A percentile compares a stretch with the other conserved stretches of the same genome.
These are phyloP conservation scores for Mucor sp. DNA, from an alignment of 371 early-diverging fungal genomes.

Conservation along the genomic window DNA sequence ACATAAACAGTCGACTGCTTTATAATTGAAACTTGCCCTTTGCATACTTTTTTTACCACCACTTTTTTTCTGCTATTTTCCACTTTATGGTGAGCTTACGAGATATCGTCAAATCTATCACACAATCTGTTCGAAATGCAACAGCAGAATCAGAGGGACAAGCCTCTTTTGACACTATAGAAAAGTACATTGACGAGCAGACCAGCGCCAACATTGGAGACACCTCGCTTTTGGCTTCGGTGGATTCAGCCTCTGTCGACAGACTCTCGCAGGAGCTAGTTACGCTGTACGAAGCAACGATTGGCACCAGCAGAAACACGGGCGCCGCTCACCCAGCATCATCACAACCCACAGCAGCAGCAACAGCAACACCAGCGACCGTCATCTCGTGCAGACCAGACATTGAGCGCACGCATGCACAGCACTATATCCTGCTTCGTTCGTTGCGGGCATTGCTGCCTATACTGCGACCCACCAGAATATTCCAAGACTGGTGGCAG, in stretches of 20 bases:
- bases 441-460: slow-evolving; percentile 41
- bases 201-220: slow-evolving; percentile 20
- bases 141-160: slow-evolving; percentile 40
- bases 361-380: slow-evolving; percentile 10
- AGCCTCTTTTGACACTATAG: slow-evolving; percentile 38
- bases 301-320: not conserved
- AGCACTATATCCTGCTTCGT: slow-evolving; percentile 41
- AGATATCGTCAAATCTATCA: slow-evolving; percentile 43
- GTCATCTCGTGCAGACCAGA: slow-evolving; percentile 32
- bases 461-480: slow-evolving; percentile 29
- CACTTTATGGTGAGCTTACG: slow-evolving; percentile 45
- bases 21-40: not conserved
- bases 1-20: not conserved
- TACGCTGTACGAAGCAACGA: slow-evolving; percentile 21
- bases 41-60: not conserved
- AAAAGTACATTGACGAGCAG: slow-evolving; percentile 42
- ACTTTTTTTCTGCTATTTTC: slow-evolving; percentile 1
- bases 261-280: slow-evolving; percentile 42
- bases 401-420: slow-evolving; percentile 26
- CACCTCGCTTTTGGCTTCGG: slow-evolving; percentile 3
- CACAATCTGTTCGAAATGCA: slow-evolving; percentile 33
- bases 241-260: slow-evolving; percentile 35
- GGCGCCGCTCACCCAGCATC: not conserved
- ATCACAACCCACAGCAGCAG: not conserved
- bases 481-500: slow-evolving; percentile 39